Evolutionary conservation across 1,284 basidiomycete species (phyloP).

Genomic region (Hypsizygus ulmarius): DNA sequence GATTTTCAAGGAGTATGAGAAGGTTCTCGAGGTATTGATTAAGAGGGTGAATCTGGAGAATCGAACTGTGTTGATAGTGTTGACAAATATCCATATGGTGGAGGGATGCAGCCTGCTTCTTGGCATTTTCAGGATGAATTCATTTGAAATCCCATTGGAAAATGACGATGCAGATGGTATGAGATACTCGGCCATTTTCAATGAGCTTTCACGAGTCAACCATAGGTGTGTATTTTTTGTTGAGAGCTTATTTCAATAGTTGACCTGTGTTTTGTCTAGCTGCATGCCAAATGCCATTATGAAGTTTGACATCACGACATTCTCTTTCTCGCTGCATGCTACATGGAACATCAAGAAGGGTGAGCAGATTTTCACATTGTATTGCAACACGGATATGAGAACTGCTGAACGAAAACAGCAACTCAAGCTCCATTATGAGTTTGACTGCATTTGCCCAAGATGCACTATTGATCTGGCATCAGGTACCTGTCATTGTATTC

Average conservation of each 20-base stretch:
- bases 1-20: background rate
- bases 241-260: background rate
- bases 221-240: constrained; percentile 3
- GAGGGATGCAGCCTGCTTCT: constrained; percentile 1
- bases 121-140: constrained; percentile 1
- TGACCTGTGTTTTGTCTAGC: background rate
- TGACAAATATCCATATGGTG: background rate
- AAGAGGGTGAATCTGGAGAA: background rate
- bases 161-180: background rate
- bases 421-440: too few relatives aligned
- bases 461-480: too few relatives aligned
- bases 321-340: constrained; percentile 1
- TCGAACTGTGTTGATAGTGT: background rate
- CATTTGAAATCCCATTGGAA: constrained; percentile 1
- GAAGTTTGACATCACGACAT: background rate
- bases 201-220: constrained; percentile 2
- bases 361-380: constrained; percentile 4
- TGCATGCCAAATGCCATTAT: constrained; percentile 1
- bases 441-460: too few relatives aligned
- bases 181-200: constrained; percentile 1
- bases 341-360: background rate
- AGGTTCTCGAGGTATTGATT: background rate
- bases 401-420: too few relatives aligned
- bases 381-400: background rate
- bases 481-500: too few relatives aligned